phyloP scores from a whole-genome alignment of 352 stramenopile species.

The Phytophthora quininea region DNA sequence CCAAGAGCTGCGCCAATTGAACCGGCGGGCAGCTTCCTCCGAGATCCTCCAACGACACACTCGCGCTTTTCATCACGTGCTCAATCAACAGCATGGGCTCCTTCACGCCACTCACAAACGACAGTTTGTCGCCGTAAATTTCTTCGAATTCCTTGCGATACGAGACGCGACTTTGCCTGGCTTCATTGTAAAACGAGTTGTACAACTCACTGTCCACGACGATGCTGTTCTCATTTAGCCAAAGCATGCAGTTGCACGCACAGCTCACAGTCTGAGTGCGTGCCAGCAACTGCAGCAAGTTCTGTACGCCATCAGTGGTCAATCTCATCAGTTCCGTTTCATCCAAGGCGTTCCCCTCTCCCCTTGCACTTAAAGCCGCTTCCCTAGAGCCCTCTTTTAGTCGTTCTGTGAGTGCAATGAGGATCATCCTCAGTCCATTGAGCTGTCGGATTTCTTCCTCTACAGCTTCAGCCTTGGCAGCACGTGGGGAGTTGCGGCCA shows the following conservation, averaged over 20 bases:
- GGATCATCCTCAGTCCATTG: conserved; percentile 68
- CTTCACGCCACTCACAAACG: conserved; percentile 49
- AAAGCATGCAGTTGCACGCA: conserved; percentile 69
- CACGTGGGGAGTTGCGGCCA: conserved; percentile 34
- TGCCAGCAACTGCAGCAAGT: conserved; percentile 72
- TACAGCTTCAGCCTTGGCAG: conserved; percentile 41
- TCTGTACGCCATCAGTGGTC: conserved; percentile 65
- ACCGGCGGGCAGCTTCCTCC: conserved; percentile 54
- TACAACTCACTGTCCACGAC: conserved; percentile 51
- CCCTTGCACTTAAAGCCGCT: conserved; percentile 38
- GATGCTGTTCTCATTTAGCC: conserved; percentile 66
- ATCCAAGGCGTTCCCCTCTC: conserved; percentile 48
- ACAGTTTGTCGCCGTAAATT: conserved; percentile 61
- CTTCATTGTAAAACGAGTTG: conserved; percentile 73
- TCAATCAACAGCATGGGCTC: conserved; percentile 75
- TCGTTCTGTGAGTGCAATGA: conserved; percentile 71
- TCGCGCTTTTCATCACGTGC: conserved; percentile 77
- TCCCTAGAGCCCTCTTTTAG: conserved; percentile 69
- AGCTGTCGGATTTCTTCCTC: conserved; percentile 60
- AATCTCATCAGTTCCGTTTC: conserved; percentile 76
- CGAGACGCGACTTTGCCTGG: conserved; percentile 51
- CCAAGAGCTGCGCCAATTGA: conserved; percentile 57
- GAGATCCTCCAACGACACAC: conserved; percentile 40
- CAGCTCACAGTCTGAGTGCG: conserved; percentile 63
- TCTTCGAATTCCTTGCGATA: conserved; percentile 75